phyloP scores from a whole-genome alignment of 257 asterid species.

The Solanum acaule region DNA sequence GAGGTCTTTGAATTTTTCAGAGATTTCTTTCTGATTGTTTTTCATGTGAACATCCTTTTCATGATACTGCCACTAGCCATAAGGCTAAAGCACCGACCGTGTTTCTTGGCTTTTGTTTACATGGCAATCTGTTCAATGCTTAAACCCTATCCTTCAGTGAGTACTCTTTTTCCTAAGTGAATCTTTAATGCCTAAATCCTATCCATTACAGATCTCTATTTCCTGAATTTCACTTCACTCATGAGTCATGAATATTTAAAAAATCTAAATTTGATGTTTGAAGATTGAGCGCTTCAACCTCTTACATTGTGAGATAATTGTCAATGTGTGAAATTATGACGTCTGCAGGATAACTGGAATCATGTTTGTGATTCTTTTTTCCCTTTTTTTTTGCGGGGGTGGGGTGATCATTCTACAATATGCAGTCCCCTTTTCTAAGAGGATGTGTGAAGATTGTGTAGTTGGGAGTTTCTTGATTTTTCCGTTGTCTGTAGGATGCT shows the following conservation, averaged over 20 bases:
- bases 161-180: conserved; percentile 14
- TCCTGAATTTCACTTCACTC: not conserved
- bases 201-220: not conserved
- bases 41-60: conserved; percentile 83
- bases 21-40: conserved; percentile 81
- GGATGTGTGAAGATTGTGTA: not conserved
- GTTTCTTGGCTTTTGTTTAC: conserved; percentile 86
- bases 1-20: conserved; percentile 98
- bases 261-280: not conserved
- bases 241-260: not conserved
- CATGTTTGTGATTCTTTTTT: not conserved
- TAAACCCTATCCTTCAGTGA: conserved; percentile 97
- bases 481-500: not conserved
- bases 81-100: conserved; percentile 81
- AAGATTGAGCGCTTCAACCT: not conserved
- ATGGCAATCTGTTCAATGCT: conserved; percentile 82
- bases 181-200: not conserved
- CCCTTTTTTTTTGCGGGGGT: not conserved
- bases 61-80: conserved; percentile 88
- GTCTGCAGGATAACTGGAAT: not conserved
- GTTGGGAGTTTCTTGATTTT: not conserved
- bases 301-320: not conserved
- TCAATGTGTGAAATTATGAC: not conserved
- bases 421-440: not conserved
- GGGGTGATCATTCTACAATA: not conserved